Evolutionary conservation across 495 filamentous ascomycete species (phyloP).

Genomic region (Aspergillus ostianus): DNA sequence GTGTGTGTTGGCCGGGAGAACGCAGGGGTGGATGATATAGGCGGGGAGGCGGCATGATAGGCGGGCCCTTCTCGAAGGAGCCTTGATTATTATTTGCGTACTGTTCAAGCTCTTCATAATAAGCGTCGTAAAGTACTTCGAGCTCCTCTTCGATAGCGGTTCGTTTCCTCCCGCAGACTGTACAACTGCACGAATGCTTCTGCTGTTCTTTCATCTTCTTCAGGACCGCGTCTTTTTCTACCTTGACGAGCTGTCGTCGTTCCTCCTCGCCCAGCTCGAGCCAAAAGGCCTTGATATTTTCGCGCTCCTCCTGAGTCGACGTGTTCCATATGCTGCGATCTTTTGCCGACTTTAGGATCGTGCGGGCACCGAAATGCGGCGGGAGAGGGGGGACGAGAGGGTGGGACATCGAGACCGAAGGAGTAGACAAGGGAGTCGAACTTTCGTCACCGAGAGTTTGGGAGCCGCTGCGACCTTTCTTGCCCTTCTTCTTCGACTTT

Average conservation of each 20-base stretch:
- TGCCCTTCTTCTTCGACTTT: conserved; percentile 49
- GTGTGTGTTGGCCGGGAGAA: conserved; percentile 43
- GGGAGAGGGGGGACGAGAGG: conserved; percentile 39
- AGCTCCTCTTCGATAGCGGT: conserved; percentile 98
- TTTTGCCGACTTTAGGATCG: conserved; percentile 43
- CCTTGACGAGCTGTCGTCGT: conserved; percentile 88
- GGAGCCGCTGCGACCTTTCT: conserved; percentile 37
- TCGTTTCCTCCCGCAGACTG: conserved; percentile 92
- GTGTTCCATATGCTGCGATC: conserved; percentile 95
- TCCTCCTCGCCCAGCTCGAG: conserved; percentile 93
- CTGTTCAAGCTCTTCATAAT: conserved; percentile 96
- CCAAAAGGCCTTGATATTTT: conserved; percentile 98
- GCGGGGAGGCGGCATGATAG: conserved; percentile 65
- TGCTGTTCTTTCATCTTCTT: conserved; percentile 99
- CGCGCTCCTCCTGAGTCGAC: conserved; percentile 85
- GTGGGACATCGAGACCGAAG: conserved; percentile 41
- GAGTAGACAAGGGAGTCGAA: conserved; percentile 42
- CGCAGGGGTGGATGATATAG: conserved; percentile 47
- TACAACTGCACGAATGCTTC: conserved; percentile 98
- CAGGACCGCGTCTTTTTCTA: conserved; percentile 96
- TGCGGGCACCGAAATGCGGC: conserved; percentile 26
- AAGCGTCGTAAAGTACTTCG: conserved; percentile 98
- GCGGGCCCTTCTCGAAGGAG: conserved; percentile 51
- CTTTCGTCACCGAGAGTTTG: conserved; percentile 38
- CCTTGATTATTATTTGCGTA: conserved; percentile 89